Evolutionary conservation across 164 flowering plant genomes (phyloP).

Genomic region (Sextonia rubra): DNA sequence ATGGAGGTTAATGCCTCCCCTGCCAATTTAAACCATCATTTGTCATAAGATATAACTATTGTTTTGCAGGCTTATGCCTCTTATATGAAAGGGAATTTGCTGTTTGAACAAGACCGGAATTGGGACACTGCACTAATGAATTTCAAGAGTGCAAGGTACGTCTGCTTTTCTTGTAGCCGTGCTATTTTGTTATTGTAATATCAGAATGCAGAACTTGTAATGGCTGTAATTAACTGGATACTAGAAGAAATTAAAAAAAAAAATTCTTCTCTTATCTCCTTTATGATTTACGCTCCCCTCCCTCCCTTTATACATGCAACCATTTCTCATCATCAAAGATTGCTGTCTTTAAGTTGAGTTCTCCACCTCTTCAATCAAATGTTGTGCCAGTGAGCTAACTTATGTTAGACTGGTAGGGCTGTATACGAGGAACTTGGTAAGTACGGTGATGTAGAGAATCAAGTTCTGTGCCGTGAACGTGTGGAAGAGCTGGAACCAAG

Average conservation of each 20-base stretch:
- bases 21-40: too few species aligned
- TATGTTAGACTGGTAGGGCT: conserved; percentile 44
- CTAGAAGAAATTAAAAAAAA: neutral
- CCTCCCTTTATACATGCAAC: neutral
- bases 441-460: conserved; percentile 88
- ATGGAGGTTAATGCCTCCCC: neutral
- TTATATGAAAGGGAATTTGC: conserved; percentile 80
- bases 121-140: conserved; percentile 85
- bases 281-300: neutral
- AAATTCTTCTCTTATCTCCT: neutral
- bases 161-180: neutral
- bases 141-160: conserved; percentile 90
- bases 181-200: neutral
- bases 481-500: conserved; percentile 97
- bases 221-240: neutral
- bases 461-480: conserved; percentile 87
- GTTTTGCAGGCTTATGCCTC: conserved; percentile 84
- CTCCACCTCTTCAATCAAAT: neutral
- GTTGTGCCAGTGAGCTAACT: neutral
- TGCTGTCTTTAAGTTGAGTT: neutral
- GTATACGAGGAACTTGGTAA: conserved; percentile 97
- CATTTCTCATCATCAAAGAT: neutral
- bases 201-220: neutral
- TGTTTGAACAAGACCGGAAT: conserved; percentile 89
- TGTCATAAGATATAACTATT: neutral